These are phyloP conservation scores for Leccinum obscurum DNA, from an alignment of 768 basidiomycete genomes.

Conservation along the genomic window DNA sequence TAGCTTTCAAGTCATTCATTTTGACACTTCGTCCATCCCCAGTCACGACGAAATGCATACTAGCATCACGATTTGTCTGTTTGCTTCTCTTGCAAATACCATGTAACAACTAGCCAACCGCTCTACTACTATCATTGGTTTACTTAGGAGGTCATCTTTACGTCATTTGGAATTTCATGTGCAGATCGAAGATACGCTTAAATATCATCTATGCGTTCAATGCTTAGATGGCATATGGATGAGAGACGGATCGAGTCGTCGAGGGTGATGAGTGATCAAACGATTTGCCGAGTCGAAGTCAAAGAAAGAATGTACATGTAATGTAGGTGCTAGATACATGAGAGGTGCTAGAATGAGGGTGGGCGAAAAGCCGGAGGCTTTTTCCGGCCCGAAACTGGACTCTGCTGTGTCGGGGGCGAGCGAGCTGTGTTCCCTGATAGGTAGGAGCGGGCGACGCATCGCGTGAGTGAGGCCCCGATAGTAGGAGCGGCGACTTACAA, in stretches of 20 bases:
- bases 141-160: not conserved
- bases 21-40: not conserved
- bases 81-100: not conserved
- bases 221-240: too few relatives aligned
- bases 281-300: too few relatives aligned
- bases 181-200: not conserved
- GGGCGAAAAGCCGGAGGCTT: too few relatives aligned
- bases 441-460: not conserved
- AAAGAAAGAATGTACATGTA: too few relatives aligned
- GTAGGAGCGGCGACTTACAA: not conserved
- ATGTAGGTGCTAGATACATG: too few relatives aligned
- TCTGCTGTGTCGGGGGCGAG: too few relatives aligned
- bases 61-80: not conserved
- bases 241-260: too few relatives aligned
- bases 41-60: not conserved
- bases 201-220: not conserved
- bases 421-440: too few relatives aligned
- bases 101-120: not conserved
- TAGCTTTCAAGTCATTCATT: not conserved
- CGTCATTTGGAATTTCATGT: not conserved
- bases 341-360: too few relatives aligned
- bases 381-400: too few relatives aligned
- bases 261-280: too few relatives aligned
- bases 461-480: not conserved
- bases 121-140: not conserved